Base-by-base conservation (phyloP, 352 stramenopile genomes). In the Thalassiosira exigua region DNA sequence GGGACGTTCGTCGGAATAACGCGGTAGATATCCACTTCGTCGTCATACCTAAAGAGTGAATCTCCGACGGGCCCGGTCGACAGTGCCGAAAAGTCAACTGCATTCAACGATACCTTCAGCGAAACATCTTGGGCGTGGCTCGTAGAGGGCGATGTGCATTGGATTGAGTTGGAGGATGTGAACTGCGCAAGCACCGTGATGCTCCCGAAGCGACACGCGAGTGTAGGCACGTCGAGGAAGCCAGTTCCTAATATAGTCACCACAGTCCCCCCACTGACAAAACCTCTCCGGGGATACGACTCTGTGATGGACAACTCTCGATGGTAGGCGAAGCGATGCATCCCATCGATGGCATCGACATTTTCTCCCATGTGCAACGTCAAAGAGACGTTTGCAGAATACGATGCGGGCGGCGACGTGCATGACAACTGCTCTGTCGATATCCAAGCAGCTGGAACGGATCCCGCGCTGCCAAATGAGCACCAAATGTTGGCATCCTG, bases 401-500 rank as follows among this genome's bases (percentile, higher is more conserved):
- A 64, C 27, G 56, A 53, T n/a, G 58, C 59, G 2, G 64, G 19
- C n/a, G 85, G 80, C 51, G 68, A 61, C 7, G 48, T 66, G 68
- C 85, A 91, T 48, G 70, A 66, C 4, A 91, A 57, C 36, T 83
- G 62, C 7, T 27, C 66, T 29, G 54, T 30, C 4, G 72, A 87
- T 44, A 81, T 46, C 70, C 77, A 91, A 56, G 61, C 46, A 50
- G 62, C 68, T 17, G 36, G 62, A 0, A 64, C 22, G 39, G 66
- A 76, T 64, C 50, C 66, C 12, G 54, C 36, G 32, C 30, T 36
- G 12, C 82, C 87, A 82, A 95, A 95, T 21, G 66, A 41, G 78
- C 90, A 95, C 68, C 64, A 74, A 48, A 94, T 53, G 26, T 87
- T 79, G 24, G 58, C 72, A 41, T 77, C 77, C 79, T 93, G 79